Conservation (phyloP, 2,329 filamentous ascomycete species). For the Aspergillus thermomutatus region DNA sequence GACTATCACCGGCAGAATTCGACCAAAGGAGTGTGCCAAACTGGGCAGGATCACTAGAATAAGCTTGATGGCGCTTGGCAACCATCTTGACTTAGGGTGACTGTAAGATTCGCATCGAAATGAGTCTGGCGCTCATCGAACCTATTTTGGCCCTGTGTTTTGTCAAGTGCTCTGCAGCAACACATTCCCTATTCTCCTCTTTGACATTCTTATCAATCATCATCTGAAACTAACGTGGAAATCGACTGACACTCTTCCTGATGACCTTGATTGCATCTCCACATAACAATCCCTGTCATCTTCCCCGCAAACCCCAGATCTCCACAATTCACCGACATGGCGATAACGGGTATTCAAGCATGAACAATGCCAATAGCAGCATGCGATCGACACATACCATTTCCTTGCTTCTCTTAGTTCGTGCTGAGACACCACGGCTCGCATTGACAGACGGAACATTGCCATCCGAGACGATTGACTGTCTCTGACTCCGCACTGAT, state of each 20-base stretch:
- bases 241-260: no score
- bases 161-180: no score
- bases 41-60: background rate
- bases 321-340: background rate
- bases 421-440: background rate
- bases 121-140: no score
- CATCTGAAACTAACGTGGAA: no score
- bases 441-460: background rate
- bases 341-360: background rate
- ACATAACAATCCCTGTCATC: background rate
- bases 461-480: background rate
- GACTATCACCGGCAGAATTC: background rate
- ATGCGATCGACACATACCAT: background rate
- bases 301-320: background rate
- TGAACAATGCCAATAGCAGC: background rate
- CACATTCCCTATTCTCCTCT: no score
- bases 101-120: no score
- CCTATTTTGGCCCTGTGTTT: no score
- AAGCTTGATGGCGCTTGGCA: background rate
- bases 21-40: no score
- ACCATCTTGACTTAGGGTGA: background rate
- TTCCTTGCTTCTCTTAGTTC: background rate
- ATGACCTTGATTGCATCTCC: no score
- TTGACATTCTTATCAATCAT: no score
- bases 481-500: background rate